Evolutionary conservation across 2,329 filamentous ascomycete genomes (phyloP).

Genomic region (Macrophomina pseudophaseolina): DNA sequence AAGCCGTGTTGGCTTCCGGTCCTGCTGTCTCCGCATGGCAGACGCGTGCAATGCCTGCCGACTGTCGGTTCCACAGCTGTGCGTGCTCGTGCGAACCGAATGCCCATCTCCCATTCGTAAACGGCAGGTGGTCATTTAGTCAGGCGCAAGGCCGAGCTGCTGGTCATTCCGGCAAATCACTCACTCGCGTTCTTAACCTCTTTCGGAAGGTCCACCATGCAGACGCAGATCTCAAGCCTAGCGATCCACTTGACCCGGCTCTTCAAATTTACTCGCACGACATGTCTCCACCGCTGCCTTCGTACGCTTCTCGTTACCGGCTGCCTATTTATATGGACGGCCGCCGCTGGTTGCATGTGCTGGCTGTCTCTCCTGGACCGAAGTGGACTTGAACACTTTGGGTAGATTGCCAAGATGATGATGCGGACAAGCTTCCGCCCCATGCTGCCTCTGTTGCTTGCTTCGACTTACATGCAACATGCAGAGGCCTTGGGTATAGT

Average conservation of each 20-base stretch:
- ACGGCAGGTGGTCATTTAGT: slow-evolving; percentile 6
- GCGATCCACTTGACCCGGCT: slow-evolving; percentile 8
- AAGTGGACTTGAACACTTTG: neutral
- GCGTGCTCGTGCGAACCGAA: neutral
- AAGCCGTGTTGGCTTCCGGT: neutral
- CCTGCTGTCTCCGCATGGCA: neutral
- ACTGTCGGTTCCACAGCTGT: neutral
- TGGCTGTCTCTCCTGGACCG: neutral
- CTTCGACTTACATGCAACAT: slow-evolving; percentile 8
- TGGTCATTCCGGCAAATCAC: slow-evolving; percentile 13
- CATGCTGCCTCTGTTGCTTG: slow-evolving; percentile 14
- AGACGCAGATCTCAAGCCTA: slow-evolving; percentile 8
- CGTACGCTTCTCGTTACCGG: neutral
- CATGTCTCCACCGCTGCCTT: neutral
- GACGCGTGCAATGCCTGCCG: neutral
- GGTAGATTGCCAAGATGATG: slow-evolving; percentile 10
- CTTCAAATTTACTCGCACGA: slow-evolving; percentile 4
- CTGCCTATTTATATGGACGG: slow-evolving; percentile 3
- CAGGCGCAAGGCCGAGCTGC: neutral
- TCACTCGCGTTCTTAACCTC: neutral
- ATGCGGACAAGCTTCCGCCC: slow-evolving; percentile 5
- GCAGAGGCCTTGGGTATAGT: slow-evolving; percentile 4
- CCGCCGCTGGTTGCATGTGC: neutral
- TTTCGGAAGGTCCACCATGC: slow-evolving; percentile 13
- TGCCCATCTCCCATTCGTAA: neutral